Conservation (phyloP, 208 protist genomes). For the Crithidia mellificae region DNA sequence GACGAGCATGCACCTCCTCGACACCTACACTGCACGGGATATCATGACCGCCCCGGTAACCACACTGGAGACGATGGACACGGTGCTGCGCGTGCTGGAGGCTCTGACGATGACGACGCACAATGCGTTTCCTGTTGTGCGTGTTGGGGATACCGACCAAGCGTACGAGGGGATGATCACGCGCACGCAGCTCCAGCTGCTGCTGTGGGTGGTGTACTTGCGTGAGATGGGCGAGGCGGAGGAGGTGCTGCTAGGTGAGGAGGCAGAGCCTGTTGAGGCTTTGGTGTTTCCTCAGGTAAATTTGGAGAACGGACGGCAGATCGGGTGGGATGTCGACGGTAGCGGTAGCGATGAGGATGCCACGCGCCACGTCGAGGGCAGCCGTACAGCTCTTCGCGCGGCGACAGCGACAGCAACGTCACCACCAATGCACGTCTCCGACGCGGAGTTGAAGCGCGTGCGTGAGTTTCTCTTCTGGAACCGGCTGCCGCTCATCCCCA, state of each 20-base stretch:
- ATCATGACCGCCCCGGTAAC: conserved; percentile 80
- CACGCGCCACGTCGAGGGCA: too few species aligned
- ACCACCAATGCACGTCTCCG: conserved; percentile 35
- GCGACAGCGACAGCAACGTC: neutral
- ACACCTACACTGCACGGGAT: conserved; percentile 60
- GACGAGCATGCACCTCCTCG: conserved; percentile 41
- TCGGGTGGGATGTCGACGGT: neutral
- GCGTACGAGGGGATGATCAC: conserved; percentile 54
- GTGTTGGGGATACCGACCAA: conserved; percentile 30
- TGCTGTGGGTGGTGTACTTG: conserved; percentile 69
- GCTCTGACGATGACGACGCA: conserved; percentile 61
- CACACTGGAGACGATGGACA: conserved; percentile 47
- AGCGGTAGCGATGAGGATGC: too few species aligned
- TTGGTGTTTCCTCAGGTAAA: too few species aligned
- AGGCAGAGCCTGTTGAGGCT: too few species aligned
- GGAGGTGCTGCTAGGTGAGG: conserved; percentile 20
- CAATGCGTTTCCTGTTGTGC: conserved; percentile 88
- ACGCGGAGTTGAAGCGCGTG: conserved; percentile 44
- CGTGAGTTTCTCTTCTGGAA: conserved; percentile 62
- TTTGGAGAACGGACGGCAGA: too few species aligned
- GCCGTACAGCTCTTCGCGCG: too few species aligned
- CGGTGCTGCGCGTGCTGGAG: conserved; percentile 50
- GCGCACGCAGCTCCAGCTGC: conserved; percentile 47
- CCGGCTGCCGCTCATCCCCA: conserved; percentile 38
- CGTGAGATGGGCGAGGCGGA: conserved; percentile 34